Conservation (phyloP, 257 asterid species). For the Gynochthodes officinalis region DNA sequence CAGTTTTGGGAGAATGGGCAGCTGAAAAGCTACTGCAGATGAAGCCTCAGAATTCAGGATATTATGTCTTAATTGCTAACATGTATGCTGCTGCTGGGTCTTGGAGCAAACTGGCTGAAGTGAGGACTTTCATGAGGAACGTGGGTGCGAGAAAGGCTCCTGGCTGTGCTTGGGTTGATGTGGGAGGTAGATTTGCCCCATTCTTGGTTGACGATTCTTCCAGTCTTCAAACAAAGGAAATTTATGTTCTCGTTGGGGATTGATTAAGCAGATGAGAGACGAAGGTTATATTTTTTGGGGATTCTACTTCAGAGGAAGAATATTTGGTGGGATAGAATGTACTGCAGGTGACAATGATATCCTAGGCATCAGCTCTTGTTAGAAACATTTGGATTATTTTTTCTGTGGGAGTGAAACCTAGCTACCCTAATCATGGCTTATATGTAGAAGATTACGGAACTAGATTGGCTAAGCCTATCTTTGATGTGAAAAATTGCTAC, state of each 20-base stretch:
- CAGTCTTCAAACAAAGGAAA: conserved; percentile 40
- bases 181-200: conserved; percentile 59
- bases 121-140: conserved; percentile 70
- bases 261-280: conserved; percentile 59
- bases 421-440: not conserved
- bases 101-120: conserved; percentile 66
- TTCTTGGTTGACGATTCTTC: conserved; percentile 69
- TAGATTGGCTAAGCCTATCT: not conserved
- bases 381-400: no score
- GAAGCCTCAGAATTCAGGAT: conserved; percentile 67
- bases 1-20: conserved; percentile 82
- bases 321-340: conserved; percentile 23
- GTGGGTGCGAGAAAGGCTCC: conserved; percentile 76
- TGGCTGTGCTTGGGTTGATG: conserved; percentile 80
- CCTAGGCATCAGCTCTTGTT: no score
- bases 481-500: not conserved
- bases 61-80: conserved; percentile 78
- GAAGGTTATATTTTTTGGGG: conserved; percentile 35
- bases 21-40: conserved; percentile 68
- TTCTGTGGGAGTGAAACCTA: no score
- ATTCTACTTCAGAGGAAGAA: conserved; percentile 38
- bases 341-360: not conserved
- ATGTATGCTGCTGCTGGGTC: conserved; percentile 83
- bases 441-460: not conserved
- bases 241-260: conserved; percentile 42